A percentile compares a stretch with the other conserved stretches of the same genome.
phyloP scores from a whole-genome alignment of 1,139 yeast genomes.

The Eremothecium cymbalariae region DNA sequence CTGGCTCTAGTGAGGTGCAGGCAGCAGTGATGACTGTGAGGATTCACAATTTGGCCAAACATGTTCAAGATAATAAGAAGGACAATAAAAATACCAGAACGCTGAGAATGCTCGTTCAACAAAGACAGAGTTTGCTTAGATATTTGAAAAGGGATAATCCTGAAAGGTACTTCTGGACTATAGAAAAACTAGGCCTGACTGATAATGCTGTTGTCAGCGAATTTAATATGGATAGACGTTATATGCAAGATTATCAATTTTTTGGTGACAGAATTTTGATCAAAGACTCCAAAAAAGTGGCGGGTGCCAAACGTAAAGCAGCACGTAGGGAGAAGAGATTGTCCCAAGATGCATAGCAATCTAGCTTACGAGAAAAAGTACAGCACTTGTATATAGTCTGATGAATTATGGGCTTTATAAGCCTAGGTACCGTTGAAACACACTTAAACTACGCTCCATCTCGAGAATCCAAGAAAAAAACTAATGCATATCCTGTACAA shows the following conservation, averaged over 20 bases:
- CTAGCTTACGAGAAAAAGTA: too few species aligned
- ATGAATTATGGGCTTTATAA: too few species aligned
- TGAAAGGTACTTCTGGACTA: slow-evolving; percentile 73
- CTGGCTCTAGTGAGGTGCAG: slow-evolving; percentile 92
- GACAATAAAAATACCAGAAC: slow-evolving; percentile 63
- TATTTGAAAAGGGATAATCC: slow-evolving; percentile 77
- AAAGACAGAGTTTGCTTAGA: slow-evolving; percentile 73
- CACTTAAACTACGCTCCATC: too few species aligned
- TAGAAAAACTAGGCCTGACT: slow-evolving; percentile 78
- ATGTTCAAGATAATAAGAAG: slow-evolving; percentile 62
- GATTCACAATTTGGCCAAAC: slow-evolving; percentile 71
- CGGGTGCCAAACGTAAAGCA: slow-evolving; percentile 37
- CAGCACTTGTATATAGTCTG: too few species aligned
- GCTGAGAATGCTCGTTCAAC: slow-evolving; percentile 77
- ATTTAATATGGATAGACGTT: slow-evolving; percentile 75
- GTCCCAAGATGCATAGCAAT: slow-evolving; percentile 16
- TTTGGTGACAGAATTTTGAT: slow-evolving; percentile 54
- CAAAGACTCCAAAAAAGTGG: slow-evolving; percentile 39
- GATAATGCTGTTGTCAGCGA: slow-evolving; percentile 73
- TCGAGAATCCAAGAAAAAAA: too few species aligned
- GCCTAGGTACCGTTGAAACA: too few species aligned
- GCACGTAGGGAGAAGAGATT: slow-evolving; percentile 37
- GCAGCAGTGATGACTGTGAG: slow-evolving; percentile 83
- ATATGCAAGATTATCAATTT: slow-evolving; percentile 77
- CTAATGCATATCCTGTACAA: too few species aligned